A percentile compares a stretch with the other conserved stretches of the same genome.
These are phyloP conservation scores for Fusarium verrucosum DNA, from an alignment of 2,329 filamentous ascomycete genomes.

Conservation along the genomic window DNA sequence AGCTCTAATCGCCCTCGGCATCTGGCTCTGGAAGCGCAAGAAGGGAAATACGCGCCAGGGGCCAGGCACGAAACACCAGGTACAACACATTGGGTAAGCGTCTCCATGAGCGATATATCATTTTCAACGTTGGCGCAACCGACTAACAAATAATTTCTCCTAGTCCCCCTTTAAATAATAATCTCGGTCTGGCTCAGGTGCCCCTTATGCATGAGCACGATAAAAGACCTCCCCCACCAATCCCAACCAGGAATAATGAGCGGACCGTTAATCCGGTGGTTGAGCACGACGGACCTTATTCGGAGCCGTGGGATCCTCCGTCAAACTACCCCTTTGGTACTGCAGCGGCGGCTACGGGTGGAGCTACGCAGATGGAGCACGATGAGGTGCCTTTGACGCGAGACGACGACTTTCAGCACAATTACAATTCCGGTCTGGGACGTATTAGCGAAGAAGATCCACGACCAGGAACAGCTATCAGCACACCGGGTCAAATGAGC, in stretches of 20 bases:
- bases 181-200: constrained; percentile 44
- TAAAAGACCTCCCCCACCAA: constrained; percentile 33
- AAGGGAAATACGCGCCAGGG: constrained; percentile 55
- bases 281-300: constrained; percentile 20
- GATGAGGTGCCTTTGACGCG: constrained; percentile 55
- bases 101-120: not conserved
- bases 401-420: constrained; percentile 56
- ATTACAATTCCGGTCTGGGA: constrained; percentile 55
- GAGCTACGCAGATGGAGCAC: constrained; percentile 41
- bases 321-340: constrained; percentile 28
- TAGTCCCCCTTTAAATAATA: constrained; percentile 44
- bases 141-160: constrained; percentile 30
- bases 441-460: constrained; percentile 47
- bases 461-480: constrained; percentile 36
- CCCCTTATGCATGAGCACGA: constrained; percentile 43
- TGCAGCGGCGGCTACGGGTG: constrained; percentile 34
- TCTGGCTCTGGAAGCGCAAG: constrained; percentile 58
- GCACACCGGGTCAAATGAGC: constrained; percentile 31
- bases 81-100: constrained; percentile 55
- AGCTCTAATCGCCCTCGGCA: constrained; percentile 52
- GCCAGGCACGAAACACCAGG: constrained; percentile 51
- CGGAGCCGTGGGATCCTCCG: constrained; percentile 34
- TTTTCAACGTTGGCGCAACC: not conserved
- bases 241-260: constrained; percentile 33
- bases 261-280: constrained; percentile 29